A percentile compares a stretch with the other conserved stretches of the same genome.
Conservation (phyloP, 257 asterid species). For the Solanum bulbocastanum region DNA sequence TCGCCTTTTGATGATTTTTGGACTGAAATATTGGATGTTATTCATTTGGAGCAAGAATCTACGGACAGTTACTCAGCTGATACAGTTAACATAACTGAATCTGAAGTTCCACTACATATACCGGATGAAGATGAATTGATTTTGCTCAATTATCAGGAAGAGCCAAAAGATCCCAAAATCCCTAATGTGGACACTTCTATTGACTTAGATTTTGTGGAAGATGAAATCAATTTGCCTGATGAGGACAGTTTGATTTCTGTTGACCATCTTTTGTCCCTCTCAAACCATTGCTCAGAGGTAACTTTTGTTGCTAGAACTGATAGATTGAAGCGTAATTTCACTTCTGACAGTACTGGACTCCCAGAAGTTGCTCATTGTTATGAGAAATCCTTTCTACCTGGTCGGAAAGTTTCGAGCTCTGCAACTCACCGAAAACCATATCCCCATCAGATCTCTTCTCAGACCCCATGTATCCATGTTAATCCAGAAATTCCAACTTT, state of each 20-base stretch:
- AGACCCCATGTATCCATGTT: background rate
- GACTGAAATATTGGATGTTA: conserved; percentile 36
- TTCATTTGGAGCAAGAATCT: conserved; percentile 26
- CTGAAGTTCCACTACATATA: background rate
- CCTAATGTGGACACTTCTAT: background rate
- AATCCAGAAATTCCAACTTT: background rate
- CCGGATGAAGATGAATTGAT: conserved; percentile 1
- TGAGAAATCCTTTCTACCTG: background rate
- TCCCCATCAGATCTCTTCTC: conserved; percentile 4
- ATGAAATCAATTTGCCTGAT: conserved; percentile 14
- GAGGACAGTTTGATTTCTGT: conserved; percentile 5
- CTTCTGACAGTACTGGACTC: conserved; percentile 1
- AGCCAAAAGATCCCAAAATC: background rate
- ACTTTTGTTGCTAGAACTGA: background rate
- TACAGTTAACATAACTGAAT: background rate
- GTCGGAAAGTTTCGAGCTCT: background rate
- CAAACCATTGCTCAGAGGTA: background rate
- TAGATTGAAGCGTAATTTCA: conserved; percentile 4
- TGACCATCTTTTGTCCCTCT: background rate
- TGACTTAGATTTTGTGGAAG: conserved; percentile 8
- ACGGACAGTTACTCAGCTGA: background rate
- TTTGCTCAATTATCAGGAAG: background rate
- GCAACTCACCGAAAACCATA: conserved; percentile 2
- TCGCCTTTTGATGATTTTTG: conserved; percentile 31
- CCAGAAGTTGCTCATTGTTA: background rate